Percentiles rank a stretch among this genome's conserved stretches.
These are phyloP conservation scores for Polygonum maritimum DNA, from an alignment of 148 eudicot genomes.

Conservation along the genomic window DNA sequence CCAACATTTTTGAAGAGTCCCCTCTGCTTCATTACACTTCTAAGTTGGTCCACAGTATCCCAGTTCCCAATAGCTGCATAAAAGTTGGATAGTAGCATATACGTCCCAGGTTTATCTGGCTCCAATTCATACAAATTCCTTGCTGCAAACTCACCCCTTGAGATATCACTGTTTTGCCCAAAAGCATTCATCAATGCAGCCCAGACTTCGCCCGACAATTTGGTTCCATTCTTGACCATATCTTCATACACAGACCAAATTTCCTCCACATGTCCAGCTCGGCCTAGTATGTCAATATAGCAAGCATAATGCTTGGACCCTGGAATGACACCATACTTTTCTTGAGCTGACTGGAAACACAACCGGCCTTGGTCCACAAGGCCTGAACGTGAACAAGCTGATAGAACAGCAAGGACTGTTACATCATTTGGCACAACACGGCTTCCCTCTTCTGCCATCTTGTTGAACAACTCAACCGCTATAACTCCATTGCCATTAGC, in stretches of 20 bases:
- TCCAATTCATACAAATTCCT: constrained; percentile 25
- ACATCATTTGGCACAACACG: constrained; percentile 49
- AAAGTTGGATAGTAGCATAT: constrained; percentile 32
- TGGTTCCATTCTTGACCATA: constrained; percentile 50
- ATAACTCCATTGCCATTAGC: constrained; percentile 42
- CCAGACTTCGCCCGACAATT: constrained; percentile 30
- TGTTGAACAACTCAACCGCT: constrained; percentile 52
- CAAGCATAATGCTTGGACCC: constrained; percentile 62
- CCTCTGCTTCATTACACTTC: constrained; percentile 32
- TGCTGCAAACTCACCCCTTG: constrained; percentile 38
- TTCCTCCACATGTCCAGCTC: constrained; percentile 60
- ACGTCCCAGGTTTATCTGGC: constrained; percentile 29
- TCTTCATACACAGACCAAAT: constrained; percentile 43
- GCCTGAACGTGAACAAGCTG: constrained; percentile 75
- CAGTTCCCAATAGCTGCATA: constrained; percentile 36
- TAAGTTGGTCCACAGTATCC: constrained; percentile 27
- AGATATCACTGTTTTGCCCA: constrained; percentile 25
- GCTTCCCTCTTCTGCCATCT: constrained; percentile 33
- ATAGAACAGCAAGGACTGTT: constrained; percentile 60
- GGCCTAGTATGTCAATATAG: constrained; percentile 70
- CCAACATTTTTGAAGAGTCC: constrained; percentile 20
- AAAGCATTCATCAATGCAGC: constrained; percentile 68
- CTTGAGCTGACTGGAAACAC: constrained; percentile 50
- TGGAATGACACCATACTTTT: constrained; percentile 33
- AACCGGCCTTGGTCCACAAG: constrained; percentile 42